Base-by-base conservation (phyloP, 345 rosid species). In the Populus simonii region DNA sequence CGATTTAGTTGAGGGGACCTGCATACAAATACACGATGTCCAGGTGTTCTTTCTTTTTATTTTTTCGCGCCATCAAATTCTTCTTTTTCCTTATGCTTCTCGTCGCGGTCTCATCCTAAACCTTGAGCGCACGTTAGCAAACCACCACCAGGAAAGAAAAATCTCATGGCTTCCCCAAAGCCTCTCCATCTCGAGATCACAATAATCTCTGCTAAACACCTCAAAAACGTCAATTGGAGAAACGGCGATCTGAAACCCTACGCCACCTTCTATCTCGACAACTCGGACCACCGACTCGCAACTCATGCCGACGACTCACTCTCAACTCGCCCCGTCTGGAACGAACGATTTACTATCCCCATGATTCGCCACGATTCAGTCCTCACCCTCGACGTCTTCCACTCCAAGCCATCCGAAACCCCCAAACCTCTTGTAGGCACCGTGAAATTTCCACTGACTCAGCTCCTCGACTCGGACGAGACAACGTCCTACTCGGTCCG, bases 241-340 rank as follows among this genome's bases (percentile, higher is more conserved):
- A 78, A n/a, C 80, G 80, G 80, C 13, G 80, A 71, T 65, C 76
- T 78, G 49, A 78, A 78, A 23, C 80, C 80, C 65, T 78, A 78
- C 76, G 70, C 76, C 11, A 66, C 62, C 39, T 71, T 78, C 71
- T 63, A 66, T 38, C 71, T 78, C 27, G 80, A 78, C 71, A 47
- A 67, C 73, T 62, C 80, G 29, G 76, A 78, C 47, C 76, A 16
- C 71, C 68, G 71, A 20, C 71, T 71, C 45, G 75, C 80, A 39
- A 78, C 80, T 29, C 49, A 61, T 25, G 70, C 57, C 55, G 80
- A 78, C 41, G 80, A 78, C 76, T 71, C 70, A 16, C 76, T 75
- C 51, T 78, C 76, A 20, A 78, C 76, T 49, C 71, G 70, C 33
- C 80, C 80, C 13, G 80, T 78, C 25, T 78, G 80, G 80, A 78